These are phyloP conservation scores for Alternaria triticina DNA, from an alignment of 2,329 filamentous ascomycete genomes.

Conservation along the genomic window DNA sequence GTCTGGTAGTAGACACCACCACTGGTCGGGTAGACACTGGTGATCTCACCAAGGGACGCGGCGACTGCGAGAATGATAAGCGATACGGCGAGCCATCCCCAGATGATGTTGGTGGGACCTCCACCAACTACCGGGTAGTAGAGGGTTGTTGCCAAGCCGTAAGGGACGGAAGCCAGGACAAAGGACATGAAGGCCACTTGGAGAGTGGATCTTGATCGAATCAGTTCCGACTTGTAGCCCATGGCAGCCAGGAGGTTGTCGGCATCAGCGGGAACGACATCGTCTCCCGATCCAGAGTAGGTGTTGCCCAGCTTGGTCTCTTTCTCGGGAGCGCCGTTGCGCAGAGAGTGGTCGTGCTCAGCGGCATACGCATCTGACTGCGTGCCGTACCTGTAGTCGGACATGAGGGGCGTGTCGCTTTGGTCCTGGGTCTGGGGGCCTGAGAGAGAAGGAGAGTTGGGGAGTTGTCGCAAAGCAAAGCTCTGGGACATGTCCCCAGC, in stretches of 20 bases:
- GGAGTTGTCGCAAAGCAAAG: slow-evolving; percentile 26
- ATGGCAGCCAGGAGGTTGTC: slow-evolving; percentile 69
- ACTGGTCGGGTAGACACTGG: slow-evolving; percentile 76
- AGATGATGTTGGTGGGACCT: slow-evolving; percentile 72
- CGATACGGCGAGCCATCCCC: slow-evolving; percentile 75
- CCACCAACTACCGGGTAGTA: slow-evolving; percentile 71
- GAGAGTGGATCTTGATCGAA: slow-evolving; percentile 69
- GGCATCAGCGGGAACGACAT: slow-evolving; percentile 52
- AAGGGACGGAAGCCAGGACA: slow-evolving; percentile 76
- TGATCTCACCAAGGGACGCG: slow-evolving; percentile 74
- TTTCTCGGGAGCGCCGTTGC: slow-evolving; percentile 28
- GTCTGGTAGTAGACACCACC: slow-evolving; percentile 82
- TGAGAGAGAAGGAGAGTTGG: slow-evolving; percentile 11
- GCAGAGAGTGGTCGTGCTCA: slow-evolving; percentile 36
- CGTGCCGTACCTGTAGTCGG: slow-evolving; percentile 37
- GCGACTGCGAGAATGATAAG: slow-evolving; percentile 73
- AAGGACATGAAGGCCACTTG: slow-evolving; percentile 80
- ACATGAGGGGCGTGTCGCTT: slow-evolving; percentile 23
- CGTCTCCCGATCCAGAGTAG: slow-evolving; percentile 28
- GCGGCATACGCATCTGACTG: slow-evolving; percentile 45
- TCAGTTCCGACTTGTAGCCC: slow-evolving; percentile 70
- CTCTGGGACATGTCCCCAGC: slow-evolving; percentile 15
- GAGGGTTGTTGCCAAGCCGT: slow-evolving; percentile 73
- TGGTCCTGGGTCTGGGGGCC: slow-evolving; percentile 16
- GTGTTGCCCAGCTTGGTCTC: slow-evolving; percentile 35